Percentiles rank a stretch among this genome's conserved stretches.
Evolutionary conservation across 116 monocot genomes (phyloP).

Genomic region (Trichopus zeylanicus): DNA sequence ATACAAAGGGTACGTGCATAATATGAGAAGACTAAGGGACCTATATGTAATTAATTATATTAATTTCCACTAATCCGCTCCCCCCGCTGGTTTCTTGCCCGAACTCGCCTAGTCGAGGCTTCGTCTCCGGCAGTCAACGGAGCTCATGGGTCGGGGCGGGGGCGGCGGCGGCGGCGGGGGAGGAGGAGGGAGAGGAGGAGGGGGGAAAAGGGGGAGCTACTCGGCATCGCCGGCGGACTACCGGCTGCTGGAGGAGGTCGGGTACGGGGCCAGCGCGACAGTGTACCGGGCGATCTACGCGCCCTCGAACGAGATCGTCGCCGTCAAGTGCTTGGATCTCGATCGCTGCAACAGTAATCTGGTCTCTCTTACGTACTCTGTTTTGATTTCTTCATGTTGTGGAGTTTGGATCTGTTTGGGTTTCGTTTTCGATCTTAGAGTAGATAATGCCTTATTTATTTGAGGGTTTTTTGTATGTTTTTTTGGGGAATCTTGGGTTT

Average conservation of each 20-base stretch:
- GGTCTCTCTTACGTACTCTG: conserved; percentile 21
- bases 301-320: conserved; percentile 8
- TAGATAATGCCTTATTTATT: not conserved
- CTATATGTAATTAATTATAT: too few relatives aligned
- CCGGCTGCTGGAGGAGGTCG: conserved; percentile 5
- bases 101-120: not conserved
- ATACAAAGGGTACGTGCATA: too few relatives aligned
- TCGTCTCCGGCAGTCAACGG: not conserved
- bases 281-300: conserved; percentile 7
- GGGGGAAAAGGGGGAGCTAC: conserved; percentile 17
- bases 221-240: conserved; percentile 24
- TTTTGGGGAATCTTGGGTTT: not conserved
- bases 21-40: too few relatives aligned
- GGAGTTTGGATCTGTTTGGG: not conserved
- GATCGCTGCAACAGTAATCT: conserved; percentile 96
- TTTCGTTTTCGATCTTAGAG: not conserved
- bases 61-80: not conserved
- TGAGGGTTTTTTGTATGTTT: too few relatives aligned
- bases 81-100: not conserved
- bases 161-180: too few relatives aligned
- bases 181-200: too few relatives aligned
- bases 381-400: not conserved
- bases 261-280: conserved; percentile 1
- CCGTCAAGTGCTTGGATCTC: conserved; percentile 57
- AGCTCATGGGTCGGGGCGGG: not conserved